These are phyloP conservation scores for Sclerotinia nivalis DNA, from an alignment of 2,329 filamentous ascomycete genomes.

Conservation along the genomic window DNA sequence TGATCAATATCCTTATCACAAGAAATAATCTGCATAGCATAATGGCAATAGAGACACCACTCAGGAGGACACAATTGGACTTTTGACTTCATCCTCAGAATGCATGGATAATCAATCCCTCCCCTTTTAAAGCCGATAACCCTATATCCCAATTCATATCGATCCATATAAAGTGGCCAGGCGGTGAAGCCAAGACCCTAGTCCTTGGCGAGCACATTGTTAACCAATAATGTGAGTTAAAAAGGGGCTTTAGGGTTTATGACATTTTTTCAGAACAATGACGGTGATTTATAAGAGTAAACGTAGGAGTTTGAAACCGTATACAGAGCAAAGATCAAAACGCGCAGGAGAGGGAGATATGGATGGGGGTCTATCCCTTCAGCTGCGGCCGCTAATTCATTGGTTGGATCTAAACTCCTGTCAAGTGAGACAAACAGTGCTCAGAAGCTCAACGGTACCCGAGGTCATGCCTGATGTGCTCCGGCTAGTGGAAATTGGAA, in stretches of 20 bases:
- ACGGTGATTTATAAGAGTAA: not conserved
- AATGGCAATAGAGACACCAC: not conserved
- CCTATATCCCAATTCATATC: not conserved
- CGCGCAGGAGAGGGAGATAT: not conserved
- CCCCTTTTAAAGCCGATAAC: not conserved
- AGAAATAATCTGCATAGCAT: slow-evolving; percentile 4
- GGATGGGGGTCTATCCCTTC: slow-evolving; percentile 4
- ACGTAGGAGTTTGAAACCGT: slow-evolving; percentile 5
- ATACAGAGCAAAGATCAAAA: slow-evolving; percentile 1
- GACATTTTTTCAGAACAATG: not conserved
- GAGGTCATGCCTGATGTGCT: slow-evolving; percentile 5
- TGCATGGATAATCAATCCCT: slow-evolving; percentile 15
- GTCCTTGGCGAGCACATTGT: not conserved
- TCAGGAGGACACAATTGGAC: not conserved
- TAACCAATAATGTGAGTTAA: not conserved
- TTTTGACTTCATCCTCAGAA: not conserved
- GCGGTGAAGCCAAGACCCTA: slow-evolving; percentile 8
- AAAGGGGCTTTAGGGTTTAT: slow-evolving; percentile 15
- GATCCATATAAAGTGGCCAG: not conserved
- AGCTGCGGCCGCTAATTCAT: not conserved
- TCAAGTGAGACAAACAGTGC: slow-evolving; percentile 1
- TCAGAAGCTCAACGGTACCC: slow-evolving; percentile 12
- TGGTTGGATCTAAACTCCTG: not conserved
- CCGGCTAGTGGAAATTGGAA: not conserved
- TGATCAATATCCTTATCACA: slow-evolving; percentile 1